These are phyloP conservation scores for Rheum nobile DNA, from an alignment of 148 eudicot species.

Conservation along the genomic window DNA sequence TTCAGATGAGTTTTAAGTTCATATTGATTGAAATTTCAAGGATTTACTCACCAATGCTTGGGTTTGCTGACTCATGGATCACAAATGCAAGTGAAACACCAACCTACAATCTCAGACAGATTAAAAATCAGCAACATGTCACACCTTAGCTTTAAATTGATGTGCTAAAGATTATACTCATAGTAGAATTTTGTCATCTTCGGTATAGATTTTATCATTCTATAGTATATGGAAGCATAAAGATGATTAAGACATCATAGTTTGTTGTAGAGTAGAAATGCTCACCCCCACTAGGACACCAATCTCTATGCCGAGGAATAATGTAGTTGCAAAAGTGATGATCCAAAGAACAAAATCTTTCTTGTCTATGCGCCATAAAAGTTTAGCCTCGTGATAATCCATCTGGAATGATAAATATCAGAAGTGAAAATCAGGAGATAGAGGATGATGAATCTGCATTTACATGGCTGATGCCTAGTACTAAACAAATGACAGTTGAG, in stretches of 20 bases:
- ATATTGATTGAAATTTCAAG: neutral
- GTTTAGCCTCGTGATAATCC: conserved; percentile 79
- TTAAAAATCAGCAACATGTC: neutral
- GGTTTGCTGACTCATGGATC: conserved; percentile 97
- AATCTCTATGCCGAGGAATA: conserved; percentile 91
- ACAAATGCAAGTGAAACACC: conserved; percentile 94
- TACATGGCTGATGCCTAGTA: too few relatives aligned
- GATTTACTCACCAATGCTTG: conserved; percentile 70
- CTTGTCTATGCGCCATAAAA: conserved; percentile 81
- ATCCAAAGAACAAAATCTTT: conserved; percentile 88
- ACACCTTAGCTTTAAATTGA: neutral
- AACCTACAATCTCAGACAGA: conserved; percentile 39
- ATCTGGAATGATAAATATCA: conserved; percentile 42
- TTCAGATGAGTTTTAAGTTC: too few relatives aligned
- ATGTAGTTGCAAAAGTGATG: conserved; percentile 53
- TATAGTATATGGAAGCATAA: neutral
- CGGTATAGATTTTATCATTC: neutral
- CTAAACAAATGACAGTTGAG: too few relatives aligned
- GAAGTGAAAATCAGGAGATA: too few relatives aligned
- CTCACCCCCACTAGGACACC: conserved; percentile 93
- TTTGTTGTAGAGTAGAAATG: neutral
- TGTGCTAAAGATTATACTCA: conserved; percentile 20
- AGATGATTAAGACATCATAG: neutral
- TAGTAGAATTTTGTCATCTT: conserved; percentile 60
- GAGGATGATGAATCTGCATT: too few relatives aligned